Percentiles rank a stretch among this genome's conserved stretches.
Evolutionary conservation across 768 basidiomycete genomes (phyloP).

Genomic region (Austroboletus festivus): DNA sequence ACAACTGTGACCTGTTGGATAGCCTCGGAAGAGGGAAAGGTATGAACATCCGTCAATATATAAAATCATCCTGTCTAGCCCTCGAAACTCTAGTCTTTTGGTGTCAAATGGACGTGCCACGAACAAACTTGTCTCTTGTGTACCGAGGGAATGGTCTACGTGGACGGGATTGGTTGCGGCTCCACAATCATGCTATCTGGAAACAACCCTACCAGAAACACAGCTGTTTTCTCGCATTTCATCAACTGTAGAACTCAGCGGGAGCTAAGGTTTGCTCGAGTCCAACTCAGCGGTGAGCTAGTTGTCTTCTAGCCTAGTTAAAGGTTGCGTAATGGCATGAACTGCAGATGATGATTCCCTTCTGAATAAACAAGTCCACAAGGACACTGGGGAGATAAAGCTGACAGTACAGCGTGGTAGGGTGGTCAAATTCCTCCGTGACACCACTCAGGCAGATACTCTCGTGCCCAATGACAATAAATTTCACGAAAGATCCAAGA

Average conservation of each 20-base stretch:
- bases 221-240: not conserved
- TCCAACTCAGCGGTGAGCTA: slow-evolving; percentile 18
- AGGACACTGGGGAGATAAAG: slow-evolving; percentile 16
- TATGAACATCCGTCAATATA: not conserved
- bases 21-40: slow-evolving; percentile 23
- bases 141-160: not conserved
- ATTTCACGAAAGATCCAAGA: slow-evolving; percentile 23
- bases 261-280: slow-evolving; percentile 15
- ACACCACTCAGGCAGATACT: rapidly evolving
- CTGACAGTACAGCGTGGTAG: slow-evolving; percentile 6
- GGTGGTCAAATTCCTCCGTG: no score
- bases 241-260: not conserved
- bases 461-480: not conserved
- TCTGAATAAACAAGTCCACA: slow-evolving; percentile 4
- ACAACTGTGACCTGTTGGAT: slow-evolving; percentile 22
- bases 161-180: slow-evolving; percentile 9
- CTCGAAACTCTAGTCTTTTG: slow-evolving; percentile 14
- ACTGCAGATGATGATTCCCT: slow-evolving; percentile 21
- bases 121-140: not conserved
- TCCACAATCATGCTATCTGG: rapidly evolving
- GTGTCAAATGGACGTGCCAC: slow-evolving; percentile 13
- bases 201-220: not conserved
- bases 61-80: not conserved
- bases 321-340: no score
- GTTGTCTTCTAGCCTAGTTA: no score